Conservation (phyloP, 805 yeast genomes). For the Metschnikowia orientalis region DNA sequence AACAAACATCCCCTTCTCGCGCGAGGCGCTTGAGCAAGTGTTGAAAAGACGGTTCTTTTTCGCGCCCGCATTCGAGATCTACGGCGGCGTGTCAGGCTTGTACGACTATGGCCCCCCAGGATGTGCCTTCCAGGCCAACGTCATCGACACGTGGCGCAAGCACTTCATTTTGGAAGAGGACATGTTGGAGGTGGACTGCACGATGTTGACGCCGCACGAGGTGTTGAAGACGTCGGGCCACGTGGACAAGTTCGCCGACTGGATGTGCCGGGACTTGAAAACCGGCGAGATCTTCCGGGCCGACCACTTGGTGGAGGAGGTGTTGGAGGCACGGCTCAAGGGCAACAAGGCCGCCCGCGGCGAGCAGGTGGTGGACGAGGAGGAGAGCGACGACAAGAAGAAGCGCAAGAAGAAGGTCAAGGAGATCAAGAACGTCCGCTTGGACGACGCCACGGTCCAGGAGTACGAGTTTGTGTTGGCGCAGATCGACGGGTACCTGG, state of each 20-base stretch:
- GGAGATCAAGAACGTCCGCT: constrained; percentile 85
- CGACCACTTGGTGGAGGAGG: constrained; percentile 97
- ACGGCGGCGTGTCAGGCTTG: constrained; percentile 97
- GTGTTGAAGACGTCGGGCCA: constrained; percentile 98
- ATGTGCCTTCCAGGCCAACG: constrained; percentile 94
- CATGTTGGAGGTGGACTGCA: constrained; percentile 97
- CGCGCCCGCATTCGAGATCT: constrained; percentile 95
- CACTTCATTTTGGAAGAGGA: constrained; percentile 97
- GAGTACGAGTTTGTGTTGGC: constrained; percentile 89
- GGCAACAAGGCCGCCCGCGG: constrained; percentile 99
- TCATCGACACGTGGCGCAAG: constrained; percentile 94
- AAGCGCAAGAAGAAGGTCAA: constrained; percentile 78
- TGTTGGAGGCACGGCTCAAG: constrained; percentile 89
- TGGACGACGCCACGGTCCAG: constrained; percentile 71
- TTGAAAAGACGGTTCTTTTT: constrained; percentile 93
- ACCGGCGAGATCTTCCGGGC: constrained; percentile 99
- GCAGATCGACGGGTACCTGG: constrained; percentile 92
- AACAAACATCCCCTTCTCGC: constrained; percentile 50
- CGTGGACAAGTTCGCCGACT: constrained; percentile 97
- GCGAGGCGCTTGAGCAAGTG: constrained; percentile 87
- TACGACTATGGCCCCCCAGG: constrained; percentile 99
- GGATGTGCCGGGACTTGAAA: constrained; percentile 96
- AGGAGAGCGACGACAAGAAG: constrained; percentile 61
- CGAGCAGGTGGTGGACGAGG: constrained; percentile 42
- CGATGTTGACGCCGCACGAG: constrained; percentile 97